Percentiles rank a stretch among this genome's conserved stretches.
Conservation (phyloP, 768 basidiomycete species). For the Trametes sanguinea region DNA sequence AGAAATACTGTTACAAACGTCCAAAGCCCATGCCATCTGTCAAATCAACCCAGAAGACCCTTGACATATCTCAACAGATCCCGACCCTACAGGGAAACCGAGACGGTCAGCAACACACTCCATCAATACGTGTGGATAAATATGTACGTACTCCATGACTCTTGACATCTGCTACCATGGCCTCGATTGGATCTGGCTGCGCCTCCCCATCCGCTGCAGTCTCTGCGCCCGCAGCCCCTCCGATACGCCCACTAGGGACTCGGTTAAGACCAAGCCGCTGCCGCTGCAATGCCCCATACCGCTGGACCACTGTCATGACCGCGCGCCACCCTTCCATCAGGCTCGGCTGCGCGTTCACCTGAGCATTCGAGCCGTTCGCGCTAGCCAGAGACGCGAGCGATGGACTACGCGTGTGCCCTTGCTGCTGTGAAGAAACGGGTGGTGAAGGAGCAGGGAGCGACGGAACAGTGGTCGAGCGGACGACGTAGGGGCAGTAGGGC, state of each 20-base stretch:
- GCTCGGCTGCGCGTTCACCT: conserved; percentile 33
- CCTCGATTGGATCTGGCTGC: conserved; percentile 38
- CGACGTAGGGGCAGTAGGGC: conserved; percentile 84
- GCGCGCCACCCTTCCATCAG: conserved; percentile 80
- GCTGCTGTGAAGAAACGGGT: conserved; percentile 6
- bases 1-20: conserved; percentile 9
- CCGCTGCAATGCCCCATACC: conserved; percentile 65
- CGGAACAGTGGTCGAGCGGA: conserved; percentile 65
- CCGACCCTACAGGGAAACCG: conserved; percentile 49
- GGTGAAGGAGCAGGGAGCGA: conserved; percentile 43
- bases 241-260: conserved; percentile 32
- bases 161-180: conserved; percentile 81
- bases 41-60: conserved; percentile 52
- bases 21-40: conserved; percentile 20
- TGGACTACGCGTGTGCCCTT: conserved; percentile 29
- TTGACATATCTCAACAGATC: conserved; percentile 76
- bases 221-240: background rate
- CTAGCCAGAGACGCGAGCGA: conserved; percentile 27
- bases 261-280: conserved; percentile 39
- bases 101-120: conserved; percentile 13
- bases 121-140: background rate
- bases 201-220: conserved; percentile 16
- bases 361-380: conserved; percentile 34
- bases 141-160: conserved; percentile 61
- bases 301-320: conserved; percentile 64